These are phyloP conservation scores for Oryza coarctata DNA, from an alignment of 176 grass and related monocot species.

Conservation along the genomic window DNA sequence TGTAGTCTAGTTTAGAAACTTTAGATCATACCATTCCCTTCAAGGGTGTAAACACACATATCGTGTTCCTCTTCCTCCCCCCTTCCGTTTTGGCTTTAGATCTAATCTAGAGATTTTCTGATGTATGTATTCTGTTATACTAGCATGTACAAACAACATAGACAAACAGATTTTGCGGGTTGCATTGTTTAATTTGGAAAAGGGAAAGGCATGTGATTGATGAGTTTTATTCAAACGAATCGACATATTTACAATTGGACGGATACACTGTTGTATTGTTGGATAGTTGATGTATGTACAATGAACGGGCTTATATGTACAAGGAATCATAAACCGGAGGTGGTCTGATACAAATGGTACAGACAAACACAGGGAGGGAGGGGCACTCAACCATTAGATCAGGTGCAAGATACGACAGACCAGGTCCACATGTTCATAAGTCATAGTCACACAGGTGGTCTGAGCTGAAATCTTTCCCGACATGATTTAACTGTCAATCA, in stretches of 20 bases:
- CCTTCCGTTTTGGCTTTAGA: background rate
- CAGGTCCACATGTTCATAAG: background rate
- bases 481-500: background rate
- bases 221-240: conserved; percentile 33
- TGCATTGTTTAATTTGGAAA: background rate
- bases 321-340: background rate
- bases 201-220: background rate
- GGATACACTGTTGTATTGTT: background rate
- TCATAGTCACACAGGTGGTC: background rate
- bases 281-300: background rate
- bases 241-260: conserved; percentile 43
- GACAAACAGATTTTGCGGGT: background rate
- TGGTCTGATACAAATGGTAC: conserved; percentile 31
- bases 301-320: conserved; percentile 21
- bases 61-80: too few species aligned
- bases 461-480: background rate
- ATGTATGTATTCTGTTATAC: background rate
- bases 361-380: background rate
- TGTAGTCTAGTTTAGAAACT: background rate
- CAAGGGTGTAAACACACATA: background rate
- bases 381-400: background rate
- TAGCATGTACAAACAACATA: background rate
- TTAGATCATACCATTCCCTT: background rate
- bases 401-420: background rate
- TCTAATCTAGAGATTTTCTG: background rate